Base-by-base conservation (phyloP, 2,329 filamentous ascomycete genomes). In the Alternaria longipes region DNA sequence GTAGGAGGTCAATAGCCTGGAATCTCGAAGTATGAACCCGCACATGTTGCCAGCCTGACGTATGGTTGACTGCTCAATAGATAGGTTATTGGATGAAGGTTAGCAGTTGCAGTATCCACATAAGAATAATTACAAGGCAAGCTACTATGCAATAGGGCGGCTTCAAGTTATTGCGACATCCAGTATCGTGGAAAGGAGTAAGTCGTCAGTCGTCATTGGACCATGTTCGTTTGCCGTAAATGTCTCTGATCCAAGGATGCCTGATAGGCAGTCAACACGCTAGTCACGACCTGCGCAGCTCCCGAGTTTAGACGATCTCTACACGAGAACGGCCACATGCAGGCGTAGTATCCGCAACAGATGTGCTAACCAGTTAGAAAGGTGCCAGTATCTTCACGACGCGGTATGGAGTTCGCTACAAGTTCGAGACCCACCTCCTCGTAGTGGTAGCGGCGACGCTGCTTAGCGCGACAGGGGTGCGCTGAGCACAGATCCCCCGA, bases 401-500 rank as follows among this genome's bases (percentile, higher is more conserved):
- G 22, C 28, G 16, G 49, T 26, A 54, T 50, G 46, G 34, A 26
- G 32, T 50, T 50, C 18, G 14, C 20, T 36, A 24, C 20, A 36
- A 22, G 12, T 38, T 34, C 18, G 32, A 50, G 32, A 50, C 20
- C 30, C 32, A 50, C 32, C 20, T n/a, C 34, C 18, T 38, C 20
- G 46, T 24, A 24, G 46, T 50, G 46, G 46, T 12, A 26, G 46
- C 46, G 9, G 20, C 45, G 36, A 42, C 57, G 53, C 57, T 53
- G 51, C 57, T 46, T 56, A 47, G 50, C 41, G 36, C 26, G 56
- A 56, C 63, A 57, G 57, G 63, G 60, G 22, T 65, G 40, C 14
- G 38, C 34, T 54, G 40, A 55, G 59, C 62, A 59, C 54, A 64
- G 58, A 64, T 64, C 59, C 55, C 52, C 54, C 59, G 62, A 51